These are phyloP conservation scores for Ilyonectria destructans DNA, from an alignment of 2,329 filamentous ascomycete species.

Conservation along the genomic window DNA sequence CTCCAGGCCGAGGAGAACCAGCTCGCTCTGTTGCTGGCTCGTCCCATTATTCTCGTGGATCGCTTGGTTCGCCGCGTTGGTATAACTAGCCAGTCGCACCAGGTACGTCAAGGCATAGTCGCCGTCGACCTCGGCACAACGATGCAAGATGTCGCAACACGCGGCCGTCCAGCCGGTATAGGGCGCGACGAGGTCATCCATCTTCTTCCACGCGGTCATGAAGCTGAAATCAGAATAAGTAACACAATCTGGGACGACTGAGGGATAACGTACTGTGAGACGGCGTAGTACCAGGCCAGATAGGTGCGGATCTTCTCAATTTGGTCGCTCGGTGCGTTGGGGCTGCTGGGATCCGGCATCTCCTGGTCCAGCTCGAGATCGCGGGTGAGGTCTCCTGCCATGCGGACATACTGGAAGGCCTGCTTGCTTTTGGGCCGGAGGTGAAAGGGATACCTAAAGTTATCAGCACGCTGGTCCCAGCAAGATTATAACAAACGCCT, in stretches of 20 bases:
- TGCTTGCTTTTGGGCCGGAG: constrained; percentile 68
- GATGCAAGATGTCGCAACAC: constrained; percentile 63
- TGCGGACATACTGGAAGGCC: constrained; percentile 66
- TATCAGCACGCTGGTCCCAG: not conserved
- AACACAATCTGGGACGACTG: not conserved
- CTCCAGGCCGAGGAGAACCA: constrained; percentile 66
- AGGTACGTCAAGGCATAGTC: constrained; percentile 64
- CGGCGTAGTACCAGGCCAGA: constrained; percentile 61
- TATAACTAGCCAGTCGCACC: constrained; percentile 59
- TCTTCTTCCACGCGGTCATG: constrained; percentile 57
- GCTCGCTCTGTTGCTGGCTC: constrained; percentile 58
- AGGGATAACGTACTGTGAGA: constrained; percentile 57
- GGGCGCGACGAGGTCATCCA: constrained; percentile 48
- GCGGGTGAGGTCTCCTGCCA: constrained; percentile 66
- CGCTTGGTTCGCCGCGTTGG: constrained; percentile 57
- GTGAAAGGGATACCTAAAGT: constrained; percentile 69
- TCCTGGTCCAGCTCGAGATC: constrained; percentile 67
- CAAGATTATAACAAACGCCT: not conserved
- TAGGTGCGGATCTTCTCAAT: constrained; percentile 65
- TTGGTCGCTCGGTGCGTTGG: constrained; percentile 40
- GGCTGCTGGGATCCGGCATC: constrained; percentile 30
- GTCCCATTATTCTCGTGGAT: constrained; percentile 49
- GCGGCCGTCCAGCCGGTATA: constrained; percentile 62
- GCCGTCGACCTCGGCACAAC: constrained; percentile 53
- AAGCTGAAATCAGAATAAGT: constrained; percentile 53